Percentiles rank a stretch among this genome's conserved stretches.
phyloP scores from a whole-genome alignment of 2,329 filamentous ascomycete genomes.

The Penicillium hesseltinei region DNA sequence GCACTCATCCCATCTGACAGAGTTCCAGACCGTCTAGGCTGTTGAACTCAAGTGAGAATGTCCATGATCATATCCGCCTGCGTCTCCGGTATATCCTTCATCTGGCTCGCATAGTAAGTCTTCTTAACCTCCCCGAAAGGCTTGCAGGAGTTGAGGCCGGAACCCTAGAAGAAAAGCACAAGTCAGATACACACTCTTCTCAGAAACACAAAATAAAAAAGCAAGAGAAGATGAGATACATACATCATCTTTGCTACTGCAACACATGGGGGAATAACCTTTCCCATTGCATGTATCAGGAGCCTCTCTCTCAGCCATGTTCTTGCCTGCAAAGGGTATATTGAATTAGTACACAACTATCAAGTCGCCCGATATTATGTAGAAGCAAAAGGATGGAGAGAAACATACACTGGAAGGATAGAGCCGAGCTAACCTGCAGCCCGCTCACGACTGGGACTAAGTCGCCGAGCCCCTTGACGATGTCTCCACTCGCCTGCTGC shows the following conservation, averaged over 20 bases:
- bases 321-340: slow-evolving; percentile 16
- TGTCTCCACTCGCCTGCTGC: slow-evolving; percentile 11
- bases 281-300: slow-evolving; percentile 19
- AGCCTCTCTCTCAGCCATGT: slow-evolving; percentile 15
- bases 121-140: slow-evolving; percentile 24
- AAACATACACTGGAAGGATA: slow-evolving; percentile 31
- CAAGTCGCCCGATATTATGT: neutral
- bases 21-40: neutral
- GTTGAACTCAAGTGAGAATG: slow-evolving; percentile 10
- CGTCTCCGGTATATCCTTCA: slow-evolving; percentile 1
- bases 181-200: neutral
- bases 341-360: neutral
- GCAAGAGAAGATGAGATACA: neutral
- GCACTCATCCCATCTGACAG: neutral
- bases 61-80: slow-evolving; percentile 20
- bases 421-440: slow-evolving; percentile 21
- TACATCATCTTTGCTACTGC: slow-evolving; percentile 13
- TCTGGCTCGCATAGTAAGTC: slow-evolving; percentile 19
- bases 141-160: slow-evolving; percentile 20
- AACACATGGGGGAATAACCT: slow-evolving; percentile 29
- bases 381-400: neutral
- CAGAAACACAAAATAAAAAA: neutral
- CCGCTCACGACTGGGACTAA: slow-evolving; percentile 24
- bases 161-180: neutral
- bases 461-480: slow-evolving; percentile 20